Evolutionary conservation across 1,139 yeast genomes (phyloP), one percentile per base, ranked within the genome.

Genomic region (Yamadazyma blattariae): DNA sequence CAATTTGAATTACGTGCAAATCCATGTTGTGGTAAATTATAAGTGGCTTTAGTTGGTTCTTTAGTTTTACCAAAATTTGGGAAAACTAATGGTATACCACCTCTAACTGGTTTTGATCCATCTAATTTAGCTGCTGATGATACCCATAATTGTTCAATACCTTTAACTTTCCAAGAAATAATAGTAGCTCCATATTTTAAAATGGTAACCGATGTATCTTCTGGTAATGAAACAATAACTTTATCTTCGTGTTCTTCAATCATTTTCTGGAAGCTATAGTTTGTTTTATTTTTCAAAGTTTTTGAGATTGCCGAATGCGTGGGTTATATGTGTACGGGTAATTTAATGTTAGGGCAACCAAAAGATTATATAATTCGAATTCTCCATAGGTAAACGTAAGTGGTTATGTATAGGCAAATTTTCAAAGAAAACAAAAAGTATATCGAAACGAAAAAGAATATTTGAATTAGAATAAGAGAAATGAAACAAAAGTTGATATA

Each of bases 41-140:
- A 54, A 2, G 76, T 67, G 20, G 73, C 64, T 41, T 67, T 72
- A 5, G 40, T 18, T 30, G 50, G 53, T 27, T 58, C 52, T 65
- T 46, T 68, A 57, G 43, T 71, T 56, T 86, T 88, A 40, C 98
- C 97, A 59, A 92, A 92, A 7, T 89, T 82, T 2, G 97, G 98
- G 73, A 92, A 92, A 2, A 90, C 97, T 21, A 92, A 69, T 10
- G 98, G 98, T 36, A 92, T 86, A 33, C 98, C 98, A 42, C 98
- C 98, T 55, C 98, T 77, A 18, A 92, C 97, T 1, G 97, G 94
- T 56, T 84, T 86, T 33, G 90, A 64, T 4, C 97, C 97, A 52
- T 92, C 97, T 43, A 90, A 65, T 50, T 80, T 77, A 34, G 97
- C 96, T 29, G 78, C 92, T 11, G 67, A 61, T 8, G 85, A 77